These are phyloP conservation scores for Populus simonii DNA, from an alignment of 345 rosid species.

Conservation along the genomic window DNA sequence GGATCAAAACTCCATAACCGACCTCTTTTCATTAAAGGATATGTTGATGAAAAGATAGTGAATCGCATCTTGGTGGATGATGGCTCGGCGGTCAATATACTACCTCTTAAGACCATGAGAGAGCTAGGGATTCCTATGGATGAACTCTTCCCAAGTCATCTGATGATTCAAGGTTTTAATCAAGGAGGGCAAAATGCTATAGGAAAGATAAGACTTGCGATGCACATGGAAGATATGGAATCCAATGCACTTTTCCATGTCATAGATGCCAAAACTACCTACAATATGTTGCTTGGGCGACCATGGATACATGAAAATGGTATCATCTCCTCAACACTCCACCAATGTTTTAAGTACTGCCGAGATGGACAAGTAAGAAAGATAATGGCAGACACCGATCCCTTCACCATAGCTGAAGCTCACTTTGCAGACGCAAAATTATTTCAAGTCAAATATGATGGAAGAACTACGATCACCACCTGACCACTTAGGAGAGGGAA, in stretches of 20 bases:
- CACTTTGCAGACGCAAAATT: not conserved
- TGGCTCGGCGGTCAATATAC: too few relatives aligned
- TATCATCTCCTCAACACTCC: not conserved
- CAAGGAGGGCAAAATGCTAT: not conserved
- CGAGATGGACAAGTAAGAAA: not conserved
- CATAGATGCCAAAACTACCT: not conserved
- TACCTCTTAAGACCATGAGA: not conserved
- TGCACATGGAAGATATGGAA: not conserved
- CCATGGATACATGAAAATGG: constrained; percentile 14
- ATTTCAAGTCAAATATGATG: not conserved
- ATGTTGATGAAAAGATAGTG: too few relatives aligned
- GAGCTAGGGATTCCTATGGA: not conserved
- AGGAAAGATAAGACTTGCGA: not conserved
- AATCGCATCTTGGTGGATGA: too few relatives aligned
- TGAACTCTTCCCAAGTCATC: not conserved
- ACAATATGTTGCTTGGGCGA: not conserved
- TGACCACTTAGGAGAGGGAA: not conserved
- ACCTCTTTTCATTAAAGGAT: too few relatives aligned
- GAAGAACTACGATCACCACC: not conserved
- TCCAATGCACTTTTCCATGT: not conserved
- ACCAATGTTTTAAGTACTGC: constrained; percentile 3
- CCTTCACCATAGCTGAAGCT: not conserved
- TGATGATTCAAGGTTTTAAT: too few relatives aligned
- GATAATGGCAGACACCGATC: not conserved
- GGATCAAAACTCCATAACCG: too few relatives aligned